A percentile compares a stretch with the other conserved stretches of the same genome.
phyloP scores from a whole-genome alignment of 495 filamentous ascomycete species.

The Lasiosphaeria ovina region DNA sequence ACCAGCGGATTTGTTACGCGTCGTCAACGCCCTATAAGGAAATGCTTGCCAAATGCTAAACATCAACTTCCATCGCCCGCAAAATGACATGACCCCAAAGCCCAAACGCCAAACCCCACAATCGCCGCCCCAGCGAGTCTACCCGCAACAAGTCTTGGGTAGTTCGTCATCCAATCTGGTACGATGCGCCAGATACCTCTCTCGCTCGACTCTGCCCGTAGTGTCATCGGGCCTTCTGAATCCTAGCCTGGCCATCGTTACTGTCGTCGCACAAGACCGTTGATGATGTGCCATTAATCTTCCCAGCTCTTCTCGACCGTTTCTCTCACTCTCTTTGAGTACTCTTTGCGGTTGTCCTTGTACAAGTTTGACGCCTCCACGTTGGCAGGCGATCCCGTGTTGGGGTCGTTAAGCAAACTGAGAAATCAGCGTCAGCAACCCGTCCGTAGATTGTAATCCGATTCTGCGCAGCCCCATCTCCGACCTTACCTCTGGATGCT shows the following conservation, averaged over 20 bases:
- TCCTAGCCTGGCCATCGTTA: background rate
- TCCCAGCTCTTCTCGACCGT: slow-evolving; percentile 99
- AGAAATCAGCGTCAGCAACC: slow-evolving; percentile 21
- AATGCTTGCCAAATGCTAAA: too few species aligned
- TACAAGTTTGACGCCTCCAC: slow-evolving; percentile 98
- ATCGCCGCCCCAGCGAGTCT: too few species aligned
- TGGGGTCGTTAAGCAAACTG: slow-evolving; percentile 96
- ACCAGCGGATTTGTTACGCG: too few species aligned
- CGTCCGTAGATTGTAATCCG: slow-evolving; percentile 2
- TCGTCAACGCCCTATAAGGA: too few species aligned
- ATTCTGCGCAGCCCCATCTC: background rate
- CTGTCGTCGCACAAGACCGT: background rate
- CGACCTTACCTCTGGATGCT: slow-evolving; percentile 85
- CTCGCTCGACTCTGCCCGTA: too few species aligned
- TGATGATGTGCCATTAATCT: slow-evolving; percentile 50
- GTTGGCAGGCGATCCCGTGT: slow-evolving; percentile 95
- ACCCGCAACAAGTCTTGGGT: too few species aligned
- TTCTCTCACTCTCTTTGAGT: slow-evolving; percentile 90
- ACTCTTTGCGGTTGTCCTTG: slow-evolving; percentile 96
- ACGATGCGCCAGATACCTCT: too few species aligned
- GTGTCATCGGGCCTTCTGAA: background rate
- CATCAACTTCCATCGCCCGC: too few species aligned
- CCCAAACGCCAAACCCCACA: too few species aligned
- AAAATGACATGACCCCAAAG: too few species aligned
- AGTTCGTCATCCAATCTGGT: too few species aligned